Base-by-base conservation (phyloP, 305 asterid species). In the Fraxinus velutina region DNA sequence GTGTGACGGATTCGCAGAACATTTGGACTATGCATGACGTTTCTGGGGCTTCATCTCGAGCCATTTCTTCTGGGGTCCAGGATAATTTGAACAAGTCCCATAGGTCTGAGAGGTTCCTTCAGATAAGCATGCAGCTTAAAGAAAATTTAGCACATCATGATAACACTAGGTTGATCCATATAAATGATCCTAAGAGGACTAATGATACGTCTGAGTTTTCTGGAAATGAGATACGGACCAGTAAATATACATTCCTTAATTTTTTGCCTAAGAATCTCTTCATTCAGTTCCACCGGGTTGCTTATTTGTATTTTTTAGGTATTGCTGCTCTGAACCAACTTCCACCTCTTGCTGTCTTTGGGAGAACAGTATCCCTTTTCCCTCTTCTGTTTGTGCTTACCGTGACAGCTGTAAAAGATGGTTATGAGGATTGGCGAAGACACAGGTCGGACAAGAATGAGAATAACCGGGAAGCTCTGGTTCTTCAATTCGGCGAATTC, bases 341-440 rank as follows among this genome's bases (percentile, higher is more conserved):
- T 60, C 99, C 99, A 24, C 99, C 99, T 79, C 97, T 96, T 80
- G 99, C 99, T 21, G 98, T 96, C 79, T 96, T 94, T 86, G 99
- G 99, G 80, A 92, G 99, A 87, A 94, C 97, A 1, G 98, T 90
- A 83, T 96, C 99, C 66, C 95, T 93, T 81, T 92, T 96, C 83
- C 99, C 99, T 71, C 98, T 96, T 86, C 97, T 96, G 81, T 94
- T 96, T 47, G 99, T 96, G 82, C 99, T 96, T 78, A 83, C 97
- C 39, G 98, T 96, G 81, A 96, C 99, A 6, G 99, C 99, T 81
- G 90, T 96, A 72, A 96, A 96, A 90, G 99, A 96, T 89, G 98
- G 98, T 64, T 96, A 94, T 82, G 99, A 96, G 90, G 99, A 96
- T 87, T 96, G 99, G 99, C 89, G 99, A 85, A 90, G 99, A 78